Evolutionary conservation across 2,329 filamentous ascomycete genomes (phyloP), one percentile per base, ranked within the genome.

Genomic region (Emergomyces orientalis): DNA sequence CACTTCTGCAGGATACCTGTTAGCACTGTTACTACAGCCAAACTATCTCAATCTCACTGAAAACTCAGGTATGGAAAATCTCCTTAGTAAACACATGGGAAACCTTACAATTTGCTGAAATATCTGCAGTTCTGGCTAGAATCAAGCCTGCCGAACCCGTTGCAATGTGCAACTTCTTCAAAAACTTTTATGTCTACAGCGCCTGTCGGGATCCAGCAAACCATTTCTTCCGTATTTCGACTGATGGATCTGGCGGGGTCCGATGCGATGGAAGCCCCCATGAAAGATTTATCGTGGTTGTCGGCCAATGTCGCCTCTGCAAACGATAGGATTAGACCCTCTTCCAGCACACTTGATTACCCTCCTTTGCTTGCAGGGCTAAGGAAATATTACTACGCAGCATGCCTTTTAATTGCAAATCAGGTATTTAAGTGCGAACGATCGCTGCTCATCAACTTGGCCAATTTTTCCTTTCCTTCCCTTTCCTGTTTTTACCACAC

Each of bases 111-210:
- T 47, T 60, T 41, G 47, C 43, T 60, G 25, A 60, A 39, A 27
- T 37, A 17, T 30, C 17, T 51, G 25, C 11, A 51, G 47, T 19
- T 30, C 4, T 27, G 13, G 13, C 25, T 30, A 25, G 47, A 30
- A 7, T 27, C n/a, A 34, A 5, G 4, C 19, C n/a, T 41, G 52
- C 27, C 19, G 13, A 47, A 60, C 9, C n/a, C 27, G 3, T 22
- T 39, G 41, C 27, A 51, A 82, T 82, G 80, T 82, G 80, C 76
- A 77, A 81, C 70, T 89, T 87, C 71, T 88, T 85, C 70, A 88
- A 88, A 70, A 89, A 89, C 75, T 90, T 87, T 74, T 90, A 89
- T 76, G 86, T 91, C 74, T 90, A 90, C 77, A 86, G 86, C 63
- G 81, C 84, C 52, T 91, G 88, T 71, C 75, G 81, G 63, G 86